Evolutionary conservation across 768 basidiomycete genomes (phyloP).

Genomic region (Leccinum boreale): DNA sequence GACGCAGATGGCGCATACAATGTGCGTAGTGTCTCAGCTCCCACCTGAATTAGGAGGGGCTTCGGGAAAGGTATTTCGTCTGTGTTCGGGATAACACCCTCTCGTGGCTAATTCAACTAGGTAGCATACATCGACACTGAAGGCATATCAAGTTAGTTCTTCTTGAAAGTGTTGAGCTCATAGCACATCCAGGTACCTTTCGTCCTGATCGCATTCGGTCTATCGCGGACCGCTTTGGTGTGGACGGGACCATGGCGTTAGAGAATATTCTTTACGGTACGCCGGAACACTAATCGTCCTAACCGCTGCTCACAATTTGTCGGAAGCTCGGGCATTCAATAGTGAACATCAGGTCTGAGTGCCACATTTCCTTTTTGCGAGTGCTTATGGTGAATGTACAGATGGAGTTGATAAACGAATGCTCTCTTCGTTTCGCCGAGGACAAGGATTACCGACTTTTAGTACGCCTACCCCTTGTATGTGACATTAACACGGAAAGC

Average conservation of each 20-base stretch:
- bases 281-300: not conserved
- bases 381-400: constrained; percentile 26
- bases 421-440: constrained; percentile 83
- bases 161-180: constrained; percentile 18
- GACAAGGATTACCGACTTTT: constrained; percentile 80
- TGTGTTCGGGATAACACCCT: constrained; percentile 3
- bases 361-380: not conserved
- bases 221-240: constrained; percentile 91
- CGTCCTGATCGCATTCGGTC: constrained; percentile 89
- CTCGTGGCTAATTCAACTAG: constrained; percentile 32
- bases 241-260: constrained; percentile 82
- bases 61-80: constrained; percentile 65
- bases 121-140: constrained; percentile 94
- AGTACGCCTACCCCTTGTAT: constrained; percentile 34
- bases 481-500: not conserved
- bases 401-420: constrained; percentile 93
- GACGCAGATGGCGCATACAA: constrained; percentile 93
- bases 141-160: constrained; percentile 36
- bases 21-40: constrained; percentile 87
- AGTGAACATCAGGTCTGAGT: constrained; percentile 82
- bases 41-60: constrained; percentile 90
- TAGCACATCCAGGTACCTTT: constrained; percentile 68
- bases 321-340: constrained; percentile 79
- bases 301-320: constrained; percentile 5
- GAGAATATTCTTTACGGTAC: constrained; percentile 91